A percentile compares a stretch with the other conserved stretches of the same genome.
Evolutionary conservation across 2,329 filamentous ascomycete species (phyloP).

Genomic region (Didymellaceae sp.): DNA sequence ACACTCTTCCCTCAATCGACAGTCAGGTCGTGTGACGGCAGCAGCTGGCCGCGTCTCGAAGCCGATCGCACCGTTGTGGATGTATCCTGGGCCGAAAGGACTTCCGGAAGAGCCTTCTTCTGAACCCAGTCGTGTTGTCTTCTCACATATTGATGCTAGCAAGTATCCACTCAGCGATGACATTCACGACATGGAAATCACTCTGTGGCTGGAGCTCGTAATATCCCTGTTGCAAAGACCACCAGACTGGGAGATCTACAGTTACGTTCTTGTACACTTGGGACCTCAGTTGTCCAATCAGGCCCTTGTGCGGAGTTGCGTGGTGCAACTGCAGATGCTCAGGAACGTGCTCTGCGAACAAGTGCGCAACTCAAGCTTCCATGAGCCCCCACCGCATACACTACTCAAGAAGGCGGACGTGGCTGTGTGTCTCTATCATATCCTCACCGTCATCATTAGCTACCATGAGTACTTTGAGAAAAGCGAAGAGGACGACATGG

Average conservation of each 20-base stretch:
- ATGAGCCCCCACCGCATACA: constrained; percentile 79
- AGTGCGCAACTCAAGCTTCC: constrained; percentile 76
- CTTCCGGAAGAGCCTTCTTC: constrained; percentile 61
- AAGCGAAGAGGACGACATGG: constrained; percentile 86
- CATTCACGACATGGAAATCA: constrained; percentile 57
- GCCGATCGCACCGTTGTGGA: constrained; percentile 59
- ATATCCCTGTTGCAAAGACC: constrained; percentile 76
- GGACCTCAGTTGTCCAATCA: constrained; percentile 90
- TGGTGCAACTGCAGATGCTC: constrained; percentile 76
- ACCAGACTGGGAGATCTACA: constrained; percentile 90
- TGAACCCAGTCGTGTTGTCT: constrained; percentile 58
- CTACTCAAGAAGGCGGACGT: constrained; percentile 87
- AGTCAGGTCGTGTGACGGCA: constrained; percentile 34
- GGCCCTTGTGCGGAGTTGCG: constrained; percentile 77
- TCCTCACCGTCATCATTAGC: constrained; percentile 84
- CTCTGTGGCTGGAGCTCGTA: constrained; percentile 76
- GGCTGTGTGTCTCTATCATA: constrained; percentile 85
- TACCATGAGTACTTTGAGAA: constrained; percentile 88
- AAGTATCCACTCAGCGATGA: constrained; percentile 43
- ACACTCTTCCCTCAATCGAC: constrained; percentile 41
- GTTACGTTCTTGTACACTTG: constrained; percentile 84
- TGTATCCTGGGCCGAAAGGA: constrained; percentile 60
- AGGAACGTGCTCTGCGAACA: constrained; percentile 82
- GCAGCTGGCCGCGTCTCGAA: constrained; percentile 38
- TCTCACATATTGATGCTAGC: constrained; percentile 54